phyloP scores from a whole-genome alignment of 495 filamentous ascomycete genomes.

The Aspergillus egyptiacus region DNA sequence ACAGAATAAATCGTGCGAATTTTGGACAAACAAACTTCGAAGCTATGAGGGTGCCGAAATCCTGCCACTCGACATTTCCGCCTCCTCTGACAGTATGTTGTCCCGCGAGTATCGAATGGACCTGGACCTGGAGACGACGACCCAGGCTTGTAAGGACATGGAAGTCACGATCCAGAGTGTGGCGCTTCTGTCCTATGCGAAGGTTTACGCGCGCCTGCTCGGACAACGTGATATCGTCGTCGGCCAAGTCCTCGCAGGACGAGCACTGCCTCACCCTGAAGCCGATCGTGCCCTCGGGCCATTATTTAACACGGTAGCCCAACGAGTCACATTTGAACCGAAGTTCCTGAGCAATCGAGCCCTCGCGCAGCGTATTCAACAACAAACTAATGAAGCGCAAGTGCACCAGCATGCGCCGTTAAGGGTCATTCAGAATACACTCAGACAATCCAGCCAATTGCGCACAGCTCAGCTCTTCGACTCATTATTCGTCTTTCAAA shows the following conservation, averaged over 20 bases:
- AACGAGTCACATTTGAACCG: constrained; percentile 34
- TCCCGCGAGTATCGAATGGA: constrained; percentile 28
- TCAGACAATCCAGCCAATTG: constrained; percentile 23
- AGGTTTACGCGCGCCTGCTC: constrained; percentile 55
- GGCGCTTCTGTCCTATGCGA: constrained; percentile 61
- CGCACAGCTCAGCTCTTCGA: constrained; percentile 57
- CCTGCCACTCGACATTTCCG: constrained; percentile 9
- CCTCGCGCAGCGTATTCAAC: constrained; percentile 37
- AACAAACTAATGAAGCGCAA: constrained; percentile 64
- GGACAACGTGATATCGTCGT: constrained; percentile 64
- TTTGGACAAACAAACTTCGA: constrained; percentile 36
- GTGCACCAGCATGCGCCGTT: constrained; percentile 44
- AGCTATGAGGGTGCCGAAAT: constrained; percentile 24
- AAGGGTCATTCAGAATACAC: constrained; percentile 21
- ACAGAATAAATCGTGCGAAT: constrained; percentile 25
- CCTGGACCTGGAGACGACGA: constrained; percentile 35
- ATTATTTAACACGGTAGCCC: constrained; percentile 83
- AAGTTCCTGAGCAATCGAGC: constrained; percentile 44
- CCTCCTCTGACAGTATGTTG: constrained; percentile 21
- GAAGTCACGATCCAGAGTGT: constrained; percentile 71
- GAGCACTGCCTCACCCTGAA: constrained; percentile 57
- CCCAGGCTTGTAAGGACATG: constrained; percentile 46
- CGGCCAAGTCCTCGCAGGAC: constrained; percentile 65
- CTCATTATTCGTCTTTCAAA: constrained; percentile 79
- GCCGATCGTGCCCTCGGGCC: constrained; percentile 73